Base-by-base conservation (phyloP, 768 basidiomycete genomes). In the Polyporus arcularius region DNA sequence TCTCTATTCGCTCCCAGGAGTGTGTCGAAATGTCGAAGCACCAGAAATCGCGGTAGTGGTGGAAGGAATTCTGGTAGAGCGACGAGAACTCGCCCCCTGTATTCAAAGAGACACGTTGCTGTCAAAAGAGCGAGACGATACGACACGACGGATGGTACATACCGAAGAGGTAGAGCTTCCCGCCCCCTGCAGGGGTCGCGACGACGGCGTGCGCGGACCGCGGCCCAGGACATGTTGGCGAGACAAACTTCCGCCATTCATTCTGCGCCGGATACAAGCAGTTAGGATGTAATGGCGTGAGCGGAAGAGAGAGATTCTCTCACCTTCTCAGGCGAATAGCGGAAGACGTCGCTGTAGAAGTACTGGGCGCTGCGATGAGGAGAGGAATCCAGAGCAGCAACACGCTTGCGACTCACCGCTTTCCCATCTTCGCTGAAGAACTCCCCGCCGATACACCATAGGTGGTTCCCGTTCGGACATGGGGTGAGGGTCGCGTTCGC, bases 11-110 rank as follows among this genome's bases (percentile, higher is more conserved):
- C 65, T 96, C 92, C 94, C 95, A 96, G 0, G 81, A 74, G 62
- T 92, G 90, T 0, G 86, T 87, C 3, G 80, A 68, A 26, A 96
- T 84, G 64, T 93, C 90, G 69, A 96, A 96, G 49, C 82, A 82
- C 90, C 95, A 95, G 68, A 96, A 87, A 69, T 95, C 92, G 47
- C 91, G 84, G 68, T 93, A 96, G 66, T 95, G 66, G 62, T 93
- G 90, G 72, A 95, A 93, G 0, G 84, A 85, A 38, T 85, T 94
- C 71, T 95, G 93, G 64, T 90, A 80, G 6, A 92, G 71, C 0
- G 89, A 90, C 0, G 92, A 92, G 67, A 90, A 96, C 72, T 96
- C 94, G 12, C 94, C 93, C 30, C 91, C 88, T 88, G 68, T 1
- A 35, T 7, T 16, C 41, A 31, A 18, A 43, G 2, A 16, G 3